These are phyloP conservation scores for Forsythia suspensa DNA, from an alignment of 257 asterid genomes.

Conservation along the genomic window DNA sequence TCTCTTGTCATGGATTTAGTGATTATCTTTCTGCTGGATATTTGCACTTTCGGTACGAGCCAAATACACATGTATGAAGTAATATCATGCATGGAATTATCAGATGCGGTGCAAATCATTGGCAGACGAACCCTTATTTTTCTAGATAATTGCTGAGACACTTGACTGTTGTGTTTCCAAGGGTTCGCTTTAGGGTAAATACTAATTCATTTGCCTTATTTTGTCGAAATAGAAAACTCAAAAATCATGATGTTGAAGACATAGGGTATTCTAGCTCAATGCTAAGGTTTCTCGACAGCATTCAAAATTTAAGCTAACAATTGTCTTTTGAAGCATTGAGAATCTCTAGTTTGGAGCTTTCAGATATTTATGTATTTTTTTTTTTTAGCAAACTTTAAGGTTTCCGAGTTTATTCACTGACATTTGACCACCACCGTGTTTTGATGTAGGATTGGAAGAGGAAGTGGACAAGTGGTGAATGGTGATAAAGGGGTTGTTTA, in stretches of 20 bases:
- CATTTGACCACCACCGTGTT: neutral
- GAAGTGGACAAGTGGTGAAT: slow-evolving; percentile 52
- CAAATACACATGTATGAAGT: neutral
- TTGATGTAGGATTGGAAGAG: slow-evolving; percentile 49
- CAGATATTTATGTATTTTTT: no score
- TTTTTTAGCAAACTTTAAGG: neutral
- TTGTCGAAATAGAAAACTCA: neutral
- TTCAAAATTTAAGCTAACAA: neutral
- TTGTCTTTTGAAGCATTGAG: neutral
- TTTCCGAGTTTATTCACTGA: neutral
- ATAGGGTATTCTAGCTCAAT: neutral
- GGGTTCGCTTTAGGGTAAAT: neutral
- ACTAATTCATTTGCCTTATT: neutral
- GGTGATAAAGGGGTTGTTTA: slow-evolving; percentile 45
- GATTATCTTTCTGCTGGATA: neutral
- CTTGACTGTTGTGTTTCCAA: neutral
- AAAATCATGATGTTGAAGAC: neutral
- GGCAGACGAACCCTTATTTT: neutral
- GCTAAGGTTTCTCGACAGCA: neutral
- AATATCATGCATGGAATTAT: neutral
- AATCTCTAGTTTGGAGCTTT: neutral
- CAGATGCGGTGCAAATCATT: neutral
- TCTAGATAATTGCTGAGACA: no score
- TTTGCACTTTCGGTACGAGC: neutral
- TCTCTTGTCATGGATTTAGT: neutral